These are phyloP conservation scores for Lactarius deliciosus DNA, from an alignment of 768 basidiomycete species.

Conservation along the genomic window DNA sequence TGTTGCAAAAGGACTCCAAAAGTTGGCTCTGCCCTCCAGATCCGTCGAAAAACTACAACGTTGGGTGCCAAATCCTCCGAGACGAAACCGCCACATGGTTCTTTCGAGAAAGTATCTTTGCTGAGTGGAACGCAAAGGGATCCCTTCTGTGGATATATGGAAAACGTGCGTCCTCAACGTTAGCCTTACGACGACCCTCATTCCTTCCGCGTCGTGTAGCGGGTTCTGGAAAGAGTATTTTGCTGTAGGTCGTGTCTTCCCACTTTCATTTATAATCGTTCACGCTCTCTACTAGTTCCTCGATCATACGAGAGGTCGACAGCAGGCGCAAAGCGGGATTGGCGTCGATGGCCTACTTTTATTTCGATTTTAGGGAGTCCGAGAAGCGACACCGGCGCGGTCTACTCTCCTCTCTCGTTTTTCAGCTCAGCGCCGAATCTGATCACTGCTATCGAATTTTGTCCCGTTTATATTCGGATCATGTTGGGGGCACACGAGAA, in stretches of 20 bases:
- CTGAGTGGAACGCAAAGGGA: background rate
- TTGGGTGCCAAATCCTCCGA: background rate
- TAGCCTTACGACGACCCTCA: background rate
- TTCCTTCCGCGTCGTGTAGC: background rate
- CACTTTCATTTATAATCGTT: background rate
- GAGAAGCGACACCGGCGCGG: background rate
- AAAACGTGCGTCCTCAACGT: conserved; percentile 1
- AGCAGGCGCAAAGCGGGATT: background rate
- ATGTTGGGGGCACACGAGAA: background rate
- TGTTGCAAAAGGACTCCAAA: background rate
- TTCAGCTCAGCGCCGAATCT: conserved; percentile 5
- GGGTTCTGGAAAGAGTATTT: conserved; percentile 12
- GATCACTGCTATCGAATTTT: background rate
- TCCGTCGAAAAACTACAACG: conserved; percentile 13
- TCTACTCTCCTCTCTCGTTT: conserved; percentile 4
- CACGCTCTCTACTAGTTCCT: background rate
- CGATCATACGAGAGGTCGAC: background rate
- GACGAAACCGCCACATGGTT: conserved; percentile 3
- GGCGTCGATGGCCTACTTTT: conserved; percentile 10
- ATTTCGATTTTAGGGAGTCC: conserved; percentile 11
- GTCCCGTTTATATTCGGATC: background rate
- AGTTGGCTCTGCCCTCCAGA: conserved; percentile 18
- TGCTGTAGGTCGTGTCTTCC: background rate
- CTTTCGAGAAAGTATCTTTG: background rate
- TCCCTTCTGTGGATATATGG: conserved; percentile 13